Conservation (phyloP, 768 basidiomycete genomes). For the Saitozyma podzolica region DNA sequence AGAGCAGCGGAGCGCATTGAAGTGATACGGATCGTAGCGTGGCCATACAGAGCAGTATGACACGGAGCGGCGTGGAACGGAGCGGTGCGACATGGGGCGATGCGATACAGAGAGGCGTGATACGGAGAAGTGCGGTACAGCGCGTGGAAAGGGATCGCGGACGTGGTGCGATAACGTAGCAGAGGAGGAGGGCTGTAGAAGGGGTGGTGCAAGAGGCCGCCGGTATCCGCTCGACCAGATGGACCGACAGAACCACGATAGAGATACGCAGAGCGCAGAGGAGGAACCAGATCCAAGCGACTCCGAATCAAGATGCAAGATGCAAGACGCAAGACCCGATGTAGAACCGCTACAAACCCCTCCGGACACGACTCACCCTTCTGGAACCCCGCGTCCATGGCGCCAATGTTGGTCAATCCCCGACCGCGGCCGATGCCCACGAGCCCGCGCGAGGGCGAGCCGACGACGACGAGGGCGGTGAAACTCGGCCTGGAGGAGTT, state of each 20-base stretch:
- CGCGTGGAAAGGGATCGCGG: no score
- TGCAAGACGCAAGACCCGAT: constrained; percentile 5
- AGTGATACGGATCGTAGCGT: not conserved
- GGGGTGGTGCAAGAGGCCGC: no score
- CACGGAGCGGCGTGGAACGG: no score
- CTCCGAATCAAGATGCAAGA: no score
- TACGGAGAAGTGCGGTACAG: no score
- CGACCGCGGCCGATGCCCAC: constrained; percentile 51
- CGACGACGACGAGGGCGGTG: constrained; percentile 45
- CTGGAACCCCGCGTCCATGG: constrained; percentile 45
- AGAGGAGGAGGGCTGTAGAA: no score
- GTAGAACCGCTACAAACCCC: not conserved
- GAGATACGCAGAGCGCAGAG: not conserved
- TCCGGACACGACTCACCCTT: constrained; percentile 31
- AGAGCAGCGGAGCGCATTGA: no score
- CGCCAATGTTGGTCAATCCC: constrained; percentile 33
- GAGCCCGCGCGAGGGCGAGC: constrained; percentile 49
- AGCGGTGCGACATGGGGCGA: no score
- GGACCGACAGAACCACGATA: no score
- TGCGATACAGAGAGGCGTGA: no score
- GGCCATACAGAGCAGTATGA: not conserved
- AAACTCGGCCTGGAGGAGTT: constrained; percentile 28
- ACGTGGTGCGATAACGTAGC: no score
- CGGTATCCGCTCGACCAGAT: no score
- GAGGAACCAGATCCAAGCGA: not conserved